Conservation (phyloP, 106 monocot genomes). For the Phalaenopsis equestris region DNA sequence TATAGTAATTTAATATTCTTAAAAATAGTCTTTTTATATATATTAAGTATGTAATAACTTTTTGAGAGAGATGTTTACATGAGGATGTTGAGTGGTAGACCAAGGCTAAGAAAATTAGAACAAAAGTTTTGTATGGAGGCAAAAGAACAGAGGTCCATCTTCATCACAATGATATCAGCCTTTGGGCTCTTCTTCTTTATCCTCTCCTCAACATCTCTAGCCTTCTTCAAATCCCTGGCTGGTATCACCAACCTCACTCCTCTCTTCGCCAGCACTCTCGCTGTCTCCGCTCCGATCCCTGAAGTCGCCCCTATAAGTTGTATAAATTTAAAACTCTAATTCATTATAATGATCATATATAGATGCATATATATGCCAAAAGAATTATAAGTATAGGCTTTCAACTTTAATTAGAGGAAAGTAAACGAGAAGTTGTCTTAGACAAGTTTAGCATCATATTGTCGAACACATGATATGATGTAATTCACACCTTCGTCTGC, state of each 20-base stretch:
- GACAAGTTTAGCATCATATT: no score
- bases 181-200: slow-evolving; percentile 27
- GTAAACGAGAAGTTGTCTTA: no score
- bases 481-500: no score
- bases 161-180: slow-evolving; percentile 32
- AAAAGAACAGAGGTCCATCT: slow-evolving; percentile 49
- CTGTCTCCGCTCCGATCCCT: slow-evolving; percentile 62
- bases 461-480: no score
- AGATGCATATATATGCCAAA: no score
- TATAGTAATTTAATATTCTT: no score
- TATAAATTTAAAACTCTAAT: no score
- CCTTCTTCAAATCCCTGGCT: slow-evolving; percentile 52
- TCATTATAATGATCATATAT: no score
- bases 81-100: slow-evolving; percentile 58
- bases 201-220: slow-evolving; percentile 28
- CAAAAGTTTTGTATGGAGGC: slow-evolving; percentile 40
- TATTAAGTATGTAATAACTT: neutral
- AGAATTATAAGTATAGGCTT: no score
- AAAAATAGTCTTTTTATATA: no score
- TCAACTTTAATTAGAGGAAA: no score
- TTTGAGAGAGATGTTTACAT: slow-evolving; percentile 17
- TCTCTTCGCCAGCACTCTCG: slow-evolving; percentile 53
- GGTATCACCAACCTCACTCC: slow-evolving; percentile 47
- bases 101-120: slow-evolving; percentile 33
- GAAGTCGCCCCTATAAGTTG: slow-evolving; percentile 46